phyloP scores from a whole-genome alignment of 495 filamentous ascomycete species.

The Tuber indicum region DNA sequence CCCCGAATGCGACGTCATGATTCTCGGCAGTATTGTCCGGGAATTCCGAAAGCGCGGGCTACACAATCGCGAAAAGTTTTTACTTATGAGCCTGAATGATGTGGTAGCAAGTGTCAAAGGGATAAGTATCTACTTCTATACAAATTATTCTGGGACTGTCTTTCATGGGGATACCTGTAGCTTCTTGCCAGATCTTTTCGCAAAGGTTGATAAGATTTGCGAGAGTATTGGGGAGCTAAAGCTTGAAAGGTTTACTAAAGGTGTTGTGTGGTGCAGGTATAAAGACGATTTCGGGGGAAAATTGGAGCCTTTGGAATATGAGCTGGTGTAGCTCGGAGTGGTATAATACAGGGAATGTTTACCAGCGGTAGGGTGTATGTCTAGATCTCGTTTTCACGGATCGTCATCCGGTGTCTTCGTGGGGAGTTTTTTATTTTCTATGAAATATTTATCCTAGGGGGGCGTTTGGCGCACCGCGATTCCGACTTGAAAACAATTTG shows the following conservation, averaged over 20 bases:
- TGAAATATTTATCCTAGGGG: neutral
- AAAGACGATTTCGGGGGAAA: neutral
- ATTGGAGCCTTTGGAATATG: neutral
- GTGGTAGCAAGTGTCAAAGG: conserved; percentile 10
- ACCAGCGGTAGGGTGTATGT: neutral
- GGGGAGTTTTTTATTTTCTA: neutral
- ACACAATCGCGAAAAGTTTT: conserved; percentile 12
- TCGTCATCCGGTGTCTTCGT: neutral
- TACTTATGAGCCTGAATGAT: conserved; percentile 18
- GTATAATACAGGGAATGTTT: neutral
- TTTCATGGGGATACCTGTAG: conserved; percentile 17
- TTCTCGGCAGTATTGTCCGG: conserved; percentile 28
- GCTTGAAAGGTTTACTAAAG: neutral
- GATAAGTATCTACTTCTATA: conserved; percentile 20
- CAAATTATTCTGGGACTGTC: conserved; percentile 8
- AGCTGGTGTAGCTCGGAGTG: neutral
- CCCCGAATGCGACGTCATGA: conserved; percentile 22
- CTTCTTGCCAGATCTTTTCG: conserved; percentile 17
- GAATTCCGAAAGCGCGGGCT: conserved; percentile 18
- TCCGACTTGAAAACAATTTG: neutral
- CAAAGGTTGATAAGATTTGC: conserved; percentile 4
- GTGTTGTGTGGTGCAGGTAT: neutral
- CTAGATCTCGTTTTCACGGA: neutral
- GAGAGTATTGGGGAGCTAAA: conserved; percentile 9
- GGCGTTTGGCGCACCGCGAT: neutral